These are phyloP conservation scores for Beauveria sp. DNA, from an alignment of 2,329 filamentous ascomycete species.

Conservation along the genomic window DNA sequence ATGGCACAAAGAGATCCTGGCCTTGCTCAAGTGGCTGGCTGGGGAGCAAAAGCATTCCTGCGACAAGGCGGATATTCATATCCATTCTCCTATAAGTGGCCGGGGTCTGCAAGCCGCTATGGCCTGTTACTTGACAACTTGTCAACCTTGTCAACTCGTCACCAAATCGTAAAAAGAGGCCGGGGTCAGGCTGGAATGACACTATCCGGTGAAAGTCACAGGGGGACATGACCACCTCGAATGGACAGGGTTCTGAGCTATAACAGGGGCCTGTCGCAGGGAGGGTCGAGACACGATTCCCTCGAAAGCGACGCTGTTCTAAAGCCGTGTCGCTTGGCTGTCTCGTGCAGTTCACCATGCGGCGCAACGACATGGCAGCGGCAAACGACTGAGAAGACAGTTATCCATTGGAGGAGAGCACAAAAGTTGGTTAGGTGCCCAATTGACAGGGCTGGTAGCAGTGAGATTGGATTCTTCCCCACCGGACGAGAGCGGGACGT, in stretches of 20 bases:
- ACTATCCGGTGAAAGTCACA: no score
- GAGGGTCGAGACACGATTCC: neutral
- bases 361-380: neutral
- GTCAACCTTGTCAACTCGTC: neutral
- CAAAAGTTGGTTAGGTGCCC: neutral
- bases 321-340: no score
- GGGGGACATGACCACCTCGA: no score
- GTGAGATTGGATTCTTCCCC: neutral
- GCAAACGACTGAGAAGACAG: neutral
- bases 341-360: neutral
- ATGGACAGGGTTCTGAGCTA: slow-evolving; percentile 4
- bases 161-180: neutral
- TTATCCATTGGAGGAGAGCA: neutral
- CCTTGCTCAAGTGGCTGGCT: neutral
- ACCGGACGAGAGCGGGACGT: neutral
- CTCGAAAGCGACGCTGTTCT: neutral
- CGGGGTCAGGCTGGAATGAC: neutral
- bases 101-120: neutral
- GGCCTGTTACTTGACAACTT: neutral
- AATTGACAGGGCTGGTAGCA: neutral
- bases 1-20: neutral
- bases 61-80: neutral
- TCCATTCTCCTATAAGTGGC: neutral
- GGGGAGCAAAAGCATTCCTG: neutral
- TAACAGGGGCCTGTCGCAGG: neutral